Evolutionary conservation across 2,329 filamentous ascomycete genomes (phyloP), one percentile per base, ranked within the genome.

Genomic region (Pseudogymnoascus sp.): DNA sequence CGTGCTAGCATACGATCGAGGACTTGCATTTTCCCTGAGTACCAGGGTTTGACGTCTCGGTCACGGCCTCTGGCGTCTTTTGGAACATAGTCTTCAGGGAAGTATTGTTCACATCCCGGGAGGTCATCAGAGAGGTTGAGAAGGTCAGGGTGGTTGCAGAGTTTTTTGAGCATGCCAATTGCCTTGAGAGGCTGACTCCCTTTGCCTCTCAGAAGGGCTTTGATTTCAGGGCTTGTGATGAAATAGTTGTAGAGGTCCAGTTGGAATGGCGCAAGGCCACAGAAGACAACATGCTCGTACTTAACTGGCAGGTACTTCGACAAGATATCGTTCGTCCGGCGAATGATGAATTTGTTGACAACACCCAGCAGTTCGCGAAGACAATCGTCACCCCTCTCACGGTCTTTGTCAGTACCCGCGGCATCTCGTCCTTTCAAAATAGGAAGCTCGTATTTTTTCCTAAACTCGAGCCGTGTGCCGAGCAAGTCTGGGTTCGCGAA

Each of bases 261-360:
- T 75, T 99, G 95, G 77, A 99, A 97, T 0, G 90, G 90, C 14
- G 95, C 89, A 52, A 96, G 82, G 69, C 93, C 93, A 81, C 95
- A 99, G 77, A 99, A 99, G 0, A 99, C 95, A 31, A 99, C 95
- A 73, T 99, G 95, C 75, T 99, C 95, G 76, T 99, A 99, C 79
- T 99, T 99, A 79, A 97, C 88, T 0, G 95, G 95, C 64, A 99
- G 78, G 72, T 99, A 99, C 75, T 99, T 99, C 60, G 93, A 97
- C 23, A 99, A 78, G 65, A 99, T 96, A 72, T 99, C 95, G 81
- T 99, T 99, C 3, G 93, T 97, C 63, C 95, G 88, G 64, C 95
- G 89, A 70, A 99, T 99, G 73, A 99, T 96, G 77, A 99, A 99
- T 71, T 96, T 97, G 78, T 97, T 99, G 72, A 99, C 95, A 49